Conservation (phyloP, 305 asterid species). For the Fraxinus nigra region DNA sequence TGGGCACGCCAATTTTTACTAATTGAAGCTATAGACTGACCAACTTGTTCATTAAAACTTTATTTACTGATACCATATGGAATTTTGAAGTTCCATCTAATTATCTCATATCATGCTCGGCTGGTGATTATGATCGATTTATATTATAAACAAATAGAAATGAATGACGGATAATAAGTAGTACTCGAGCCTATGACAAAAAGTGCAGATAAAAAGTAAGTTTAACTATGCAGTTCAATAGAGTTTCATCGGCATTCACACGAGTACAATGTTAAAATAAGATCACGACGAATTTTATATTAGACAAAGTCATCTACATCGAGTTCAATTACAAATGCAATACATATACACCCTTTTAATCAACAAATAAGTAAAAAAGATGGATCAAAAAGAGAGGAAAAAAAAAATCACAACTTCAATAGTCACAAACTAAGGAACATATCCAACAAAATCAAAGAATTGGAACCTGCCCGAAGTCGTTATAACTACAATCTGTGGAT, state of each 20-base stretch:
- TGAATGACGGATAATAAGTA: neutral
- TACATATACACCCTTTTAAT: constrained; percentile 35
- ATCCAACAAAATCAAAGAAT: constrained; percentile 63
- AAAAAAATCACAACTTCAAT: constrained; percentile 21
- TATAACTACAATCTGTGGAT: constrained; percentile 41
- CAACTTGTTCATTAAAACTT: neutral
- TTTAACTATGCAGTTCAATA: neutral
- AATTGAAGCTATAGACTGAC: neutral
- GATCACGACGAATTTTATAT: neutral
- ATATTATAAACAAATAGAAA: neutral
- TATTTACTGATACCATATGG: neutral
- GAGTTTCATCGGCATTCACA: neutral
- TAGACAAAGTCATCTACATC: constrained; percentile 38
- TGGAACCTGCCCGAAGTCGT: constrained; percentile 33
- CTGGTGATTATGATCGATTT: neutral
- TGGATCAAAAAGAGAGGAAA: neutral
- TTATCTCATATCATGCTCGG: neutral
- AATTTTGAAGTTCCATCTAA: neutral
- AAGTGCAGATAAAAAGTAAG: neutral
- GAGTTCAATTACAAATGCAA: constrained; percentile 31
- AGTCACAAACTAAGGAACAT: constrained; percentile 44
- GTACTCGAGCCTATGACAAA: neutral
- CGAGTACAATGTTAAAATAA: neutral
- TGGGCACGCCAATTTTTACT: neutral
- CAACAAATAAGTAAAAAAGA: constrained; percentile 22